phyloP scores from a whole-genome alignment of 2,329 filamentous ascomycete species.

The Metarhizium rileyi region DNA sequence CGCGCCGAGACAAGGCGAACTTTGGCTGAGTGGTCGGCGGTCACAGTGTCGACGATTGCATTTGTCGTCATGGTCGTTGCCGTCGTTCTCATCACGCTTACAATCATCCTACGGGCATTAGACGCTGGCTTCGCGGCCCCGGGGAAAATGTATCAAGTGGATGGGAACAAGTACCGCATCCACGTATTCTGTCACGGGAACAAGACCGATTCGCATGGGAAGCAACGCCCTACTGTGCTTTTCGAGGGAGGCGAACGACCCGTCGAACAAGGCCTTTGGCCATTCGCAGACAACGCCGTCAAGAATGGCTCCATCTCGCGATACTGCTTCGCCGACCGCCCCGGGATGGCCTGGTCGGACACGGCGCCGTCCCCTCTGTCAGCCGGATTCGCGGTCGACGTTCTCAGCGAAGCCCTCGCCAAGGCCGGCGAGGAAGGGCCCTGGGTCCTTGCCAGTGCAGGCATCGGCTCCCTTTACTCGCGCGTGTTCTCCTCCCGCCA shows the following conservation, averaged over 20 bases:
- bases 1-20: slow-evolving; percentile 77
- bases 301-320: slow-evolving; percentile 73
- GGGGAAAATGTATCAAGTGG: slow-evolving; percentile 70
- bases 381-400: slow-evolving; percentile 85
- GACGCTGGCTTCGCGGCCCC: slow-evolving; percentile 66
- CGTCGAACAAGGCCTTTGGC: slow-evolving; percentile 68
- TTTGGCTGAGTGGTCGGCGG: slow-evolving; percentile 72
- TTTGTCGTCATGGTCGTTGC: slow-evolving; percentile 60
- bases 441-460: slow-evolving; percentile 80
- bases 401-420: slow-evolving; percentile 75
- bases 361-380: slow-evolving; percentile 90
- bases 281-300: slow-evolving; percentile 66
- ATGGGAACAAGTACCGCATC: slow-evolving; percentile 74
- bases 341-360: slow-evolving; percentile 79
- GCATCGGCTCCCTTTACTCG: slow-evolving; percentile 79
- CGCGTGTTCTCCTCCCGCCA: slow-evolving; percentile 87
- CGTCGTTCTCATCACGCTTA: slow-evolving; percentile 66
- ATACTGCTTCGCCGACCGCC: slow-evolving; percentile 94
- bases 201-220: slow-evolving; percentile 42
- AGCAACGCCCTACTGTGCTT: slow-evolving; percentile 64
- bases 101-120: slow-evolving; percentile 67
- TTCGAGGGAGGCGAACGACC: slow-evolving; percentile 76
- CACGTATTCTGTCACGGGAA: slow-evolving; percentile 80
- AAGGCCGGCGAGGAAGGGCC: slow-evolving; percentile 74
- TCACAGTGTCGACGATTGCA: slow-evolving; percentile 64